A percentile compares a stretch with the other conserved stretches of the same genome.
phyloP scores from a whole-genome alignment of 371 early-diverging fungal genomes.

The Batkoa obscura region DNA sequence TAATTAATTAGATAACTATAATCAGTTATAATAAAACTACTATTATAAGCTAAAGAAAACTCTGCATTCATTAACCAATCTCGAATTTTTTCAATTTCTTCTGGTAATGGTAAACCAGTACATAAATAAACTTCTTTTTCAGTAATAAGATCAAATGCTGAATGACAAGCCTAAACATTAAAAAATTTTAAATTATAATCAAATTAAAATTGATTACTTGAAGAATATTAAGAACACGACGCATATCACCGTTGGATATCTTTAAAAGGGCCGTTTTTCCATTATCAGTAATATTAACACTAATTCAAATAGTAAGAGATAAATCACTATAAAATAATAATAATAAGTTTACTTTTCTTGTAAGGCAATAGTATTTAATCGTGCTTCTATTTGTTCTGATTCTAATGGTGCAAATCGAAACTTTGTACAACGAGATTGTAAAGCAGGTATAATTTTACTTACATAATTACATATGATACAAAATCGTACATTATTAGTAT shows the following conservation, averaged over 20 bases:
- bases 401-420: constrained; percentile 92
- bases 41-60: constrained; percentile 52
- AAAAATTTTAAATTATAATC: not conserved
- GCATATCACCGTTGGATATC: constrained; percentile 89
- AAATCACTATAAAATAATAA: not conserved
- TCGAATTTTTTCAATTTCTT: constrained; percentile 60
- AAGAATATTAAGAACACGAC: constrained; percentile 84
- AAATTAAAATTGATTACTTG: constrained; percentile 23
- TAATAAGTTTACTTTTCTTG: constrained; percentile 33
- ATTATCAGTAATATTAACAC: constrained; percentile 58
- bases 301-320: constrained; percentile 7
- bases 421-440: constrained; percentile 95
- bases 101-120: constrained; percentile 79
- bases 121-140: constrained; percentile 68
- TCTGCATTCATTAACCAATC: constrained; percentile 60
- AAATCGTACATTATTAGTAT: constrained; percentile 91
- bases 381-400: constrained; percentile 42
- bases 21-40: too few species aligned
- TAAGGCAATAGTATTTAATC: constrained; percentile 54
- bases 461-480: constrained; percentile 98
- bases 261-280: constrained; percentile 63
- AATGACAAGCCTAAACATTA: constrained; percentile 39
- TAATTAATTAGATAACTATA: too few species aligned
- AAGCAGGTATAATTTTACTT: constrained; percentile 94
- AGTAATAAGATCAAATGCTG: constrained; percentile 56